phyloP scores from a whole-genome alignment of 495 filamentous ascomycete species.

The Hyaloscypha finlandica region DNA sequence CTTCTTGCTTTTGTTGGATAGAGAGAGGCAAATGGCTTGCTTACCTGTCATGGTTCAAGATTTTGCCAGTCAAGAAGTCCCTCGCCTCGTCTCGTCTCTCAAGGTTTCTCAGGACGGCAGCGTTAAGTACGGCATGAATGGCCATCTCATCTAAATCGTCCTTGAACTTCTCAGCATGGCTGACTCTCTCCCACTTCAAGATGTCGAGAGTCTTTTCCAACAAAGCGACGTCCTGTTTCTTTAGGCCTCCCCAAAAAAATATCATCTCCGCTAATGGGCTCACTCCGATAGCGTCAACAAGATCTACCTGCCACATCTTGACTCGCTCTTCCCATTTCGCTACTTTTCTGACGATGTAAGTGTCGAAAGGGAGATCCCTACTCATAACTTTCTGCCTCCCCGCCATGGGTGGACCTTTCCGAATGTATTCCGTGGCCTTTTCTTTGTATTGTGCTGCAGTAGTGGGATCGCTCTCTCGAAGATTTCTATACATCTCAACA shows the following conservation, averaged over 20 bases:
- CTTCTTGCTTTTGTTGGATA: conserved; percentile 1
- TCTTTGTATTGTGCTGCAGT: conserved; percentile 50
- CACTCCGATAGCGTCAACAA: conserved; percentile 82
- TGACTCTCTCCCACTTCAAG: conserved; percentile 63
- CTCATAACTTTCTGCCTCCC: conserved; percentile 92
- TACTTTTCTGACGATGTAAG: conserved; percentile 82
- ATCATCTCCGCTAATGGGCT: conserved; percentile 90
- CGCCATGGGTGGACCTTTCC: conserved; percentile 69
- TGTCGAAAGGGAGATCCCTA: conserved; percentile 84
- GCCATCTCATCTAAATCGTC: conserved; percentile 79
- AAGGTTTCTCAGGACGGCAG: conserved; percentile 65
- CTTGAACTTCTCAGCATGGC: conserved; percentile 53
- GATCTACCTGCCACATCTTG: conserved; percentile 62
- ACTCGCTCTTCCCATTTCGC: conserved; percentile 87
- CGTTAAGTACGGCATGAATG: conserved; percentile 64
- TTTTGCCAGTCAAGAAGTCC: conserved; percentile 56
- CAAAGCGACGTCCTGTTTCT: conserved; percentile 68
- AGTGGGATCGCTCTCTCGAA: conserved; percentile 51
- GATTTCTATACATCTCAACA: conserved; percentile 75
- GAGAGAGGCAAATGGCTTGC: conserved; percentile 36
- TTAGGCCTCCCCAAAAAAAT: conserved; percentile 88
- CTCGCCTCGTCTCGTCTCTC: conserved; percentile 64
- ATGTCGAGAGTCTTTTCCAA: conserved; percentile 63
- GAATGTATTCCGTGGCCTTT: conserved; percentile 60
- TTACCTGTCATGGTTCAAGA: conserved; percentile 59